These are phyloP conservation scores for Fomitopsis pinicola DNA, from an alignment of 1,284 basidiomycete species.

Conservation along the genomic window DNA sequence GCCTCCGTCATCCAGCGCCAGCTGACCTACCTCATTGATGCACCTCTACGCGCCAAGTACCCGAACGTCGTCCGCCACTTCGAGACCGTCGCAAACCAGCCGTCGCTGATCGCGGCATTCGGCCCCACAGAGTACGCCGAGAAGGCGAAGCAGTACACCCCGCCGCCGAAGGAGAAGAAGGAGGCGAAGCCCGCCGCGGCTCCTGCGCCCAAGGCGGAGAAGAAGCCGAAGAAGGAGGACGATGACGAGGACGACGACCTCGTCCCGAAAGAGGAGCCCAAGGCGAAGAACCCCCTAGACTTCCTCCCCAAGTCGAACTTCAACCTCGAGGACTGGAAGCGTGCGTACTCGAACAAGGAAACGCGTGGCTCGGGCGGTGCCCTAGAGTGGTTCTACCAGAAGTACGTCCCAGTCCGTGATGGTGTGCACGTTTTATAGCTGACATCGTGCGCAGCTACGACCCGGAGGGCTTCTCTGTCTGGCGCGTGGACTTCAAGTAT, in stretches of 20 bases:
- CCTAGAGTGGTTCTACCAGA: slow-evolving; percentile 88
- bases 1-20: slow-evolving; percentile 55
- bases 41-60: slow-evolving; percentile 57
- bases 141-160: slow-evolving; percentile 68
- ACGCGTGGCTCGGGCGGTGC: slow-evolving; percentile 75
- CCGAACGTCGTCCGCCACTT: slow-evolving; percentile 82
- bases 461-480: slow-evolving; percentile 86
- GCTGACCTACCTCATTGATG: slow-evolving; percentile 55
- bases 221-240: slow-evolving; percentile 62
- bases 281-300: slow-evolving; percentile 94
- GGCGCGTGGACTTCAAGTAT: slow-evolving; percentile 97
- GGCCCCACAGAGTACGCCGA: slow-evolving; percentile 61
- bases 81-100: slow-evolving; percentile 84
- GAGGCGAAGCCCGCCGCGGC: slow-evolving; percentile 43
- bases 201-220: slow-evolving; percentile 46
- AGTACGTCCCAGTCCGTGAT: slow-evolving; percentile 44
- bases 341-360: slow-evolving; percentile 96
- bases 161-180: slow-evolving; percentile 70
- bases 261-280: slow-evolving; percentile 58
- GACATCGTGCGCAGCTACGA: slow-evolving; percentile 67
- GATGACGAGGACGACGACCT: slow-evolving; percentile 68
- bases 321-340: slow-evolving; percentile 98
- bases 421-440: neutral
- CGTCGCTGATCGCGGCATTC: slow-evolving; percentile 65
- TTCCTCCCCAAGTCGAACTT: slow-evolving; percentile 87